Percentiles rank a stretch among this genome's conserved stretches.
phyloP scores from a whole-genome alignment of 2,329 filamentous ascomycete genomes.

The Colletotrichum sp. region DNA sequence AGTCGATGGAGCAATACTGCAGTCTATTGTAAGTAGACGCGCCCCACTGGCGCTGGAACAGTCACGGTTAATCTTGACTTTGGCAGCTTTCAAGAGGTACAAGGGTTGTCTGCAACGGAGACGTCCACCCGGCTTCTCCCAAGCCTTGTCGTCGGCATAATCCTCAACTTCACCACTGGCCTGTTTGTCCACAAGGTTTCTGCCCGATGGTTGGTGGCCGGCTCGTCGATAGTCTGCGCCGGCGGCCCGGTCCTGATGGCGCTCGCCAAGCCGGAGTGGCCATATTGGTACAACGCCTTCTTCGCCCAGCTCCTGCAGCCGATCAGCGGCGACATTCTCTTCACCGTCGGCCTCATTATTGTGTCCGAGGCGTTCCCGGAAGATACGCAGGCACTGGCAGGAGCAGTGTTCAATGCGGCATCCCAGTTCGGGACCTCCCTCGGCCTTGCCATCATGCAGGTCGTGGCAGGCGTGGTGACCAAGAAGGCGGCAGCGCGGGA shows the following conservation, averaged over 20 bases:
- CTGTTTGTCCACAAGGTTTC: slow-evolving; percentile 49
- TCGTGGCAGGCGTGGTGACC: slow-evolving; percentile 45
- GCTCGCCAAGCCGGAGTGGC: slow-evolving; percentile 48
- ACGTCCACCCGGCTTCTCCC: slow-evolving; percentile 53
- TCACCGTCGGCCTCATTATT: slow-evolving; percentile 60
- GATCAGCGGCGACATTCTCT: slow-evolving; percentile 52
- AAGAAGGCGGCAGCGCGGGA: neutral
- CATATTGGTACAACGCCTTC: slow-evolving; percentile 57
- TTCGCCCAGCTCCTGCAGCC: slow-evolving; percentile 46
- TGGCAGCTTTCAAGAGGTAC: neutral
- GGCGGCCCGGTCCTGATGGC: slow-evolving; percentile 61
- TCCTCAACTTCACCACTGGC: slow-evolving; percentile 48
- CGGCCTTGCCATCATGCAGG: slow-evolving; percentile 51
- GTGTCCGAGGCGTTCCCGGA: slow-evolving; percentile 59
- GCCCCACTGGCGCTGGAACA: neutral
- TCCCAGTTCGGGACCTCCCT: slow-evolving; percentile 60
- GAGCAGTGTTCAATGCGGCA: slow-evolving; percentile 66
- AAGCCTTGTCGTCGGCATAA: slow-evolving; percentile 44
- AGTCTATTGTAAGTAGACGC: slow-evolving; percentile 26
- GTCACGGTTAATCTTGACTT: neutral
- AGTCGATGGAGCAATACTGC: slow-evolving; percentile 51
- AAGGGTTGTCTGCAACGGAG: slow-evolving; percentile 17
- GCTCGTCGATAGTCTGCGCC: slow-evolving; percentile 46
- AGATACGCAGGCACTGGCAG: slow-evolving; percentile 63
- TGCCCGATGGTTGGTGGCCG: slow-evolving; percentile 42